Evolutionary conservation across 257 asterid genomes (phyloP).

Genomic region (Gentiana dahurica): DNA sequence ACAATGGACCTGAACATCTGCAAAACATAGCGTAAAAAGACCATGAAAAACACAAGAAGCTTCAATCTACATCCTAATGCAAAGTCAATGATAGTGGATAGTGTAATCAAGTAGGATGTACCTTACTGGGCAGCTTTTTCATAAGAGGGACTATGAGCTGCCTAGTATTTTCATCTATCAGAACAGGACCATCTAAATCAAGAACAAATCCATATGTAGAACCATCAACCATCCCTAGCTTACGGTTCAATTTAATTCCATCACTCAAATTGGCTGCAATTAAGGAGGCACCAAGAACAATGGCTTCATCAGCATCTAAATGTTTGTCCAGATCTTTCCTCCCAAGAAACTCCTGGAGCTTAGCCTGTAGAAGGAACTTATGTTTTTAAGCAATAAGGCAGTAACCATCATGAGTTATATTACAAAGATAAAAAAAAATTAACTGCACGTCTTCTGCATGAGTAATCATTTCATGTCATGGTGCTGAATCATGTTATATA

Average conservation of each 20-base stretch:
- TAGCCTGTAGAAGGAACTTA: constrained; percentile 40
- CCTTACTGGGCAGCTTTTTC: constrained; percentile 97
- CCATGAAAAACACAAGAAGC: constrained; percentile 3
- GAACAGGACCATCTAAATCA: constrained; percentile 75
- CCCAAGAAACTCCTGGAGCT: constrained; percentile 95
- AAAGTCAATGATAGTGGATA: not conserved
- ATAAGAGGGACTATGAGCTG: constrained; percentile 85
- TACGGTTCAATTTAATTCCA: constrained; percentile 94
- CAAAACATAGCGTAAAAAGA: constrained; percentile 1
- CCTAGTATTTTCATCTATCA: constrained; percentile 74
- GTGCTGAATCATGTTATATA: no score
- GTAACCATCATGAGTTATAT: no score
- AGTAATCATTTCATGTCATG: no score
- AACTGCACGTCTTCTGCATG: no score
- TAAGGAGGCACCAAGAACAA: constrained; percentile 86
- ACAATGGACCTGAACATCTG: constrained; percentile 93
- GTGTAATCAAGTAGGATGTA: constrained; percentile 10
- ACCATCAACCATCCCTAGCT: constrained; percentile 98
- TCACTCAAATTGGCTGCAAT: constrained; percentile 99
- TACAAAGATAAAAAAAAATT: no score
- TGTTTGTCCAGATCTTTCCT: constrained; percentile 90
- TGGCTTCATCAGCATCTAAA: constrained; percentile 97
- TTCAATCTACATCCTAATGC: not conserved
- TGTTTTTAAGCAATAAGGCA: not conserved
- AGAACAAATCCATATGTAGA: constrained; percentile 76